Conservation (phyloP, 805 yeast genomes). For the Wickerhamiella kazuoi region DNA sequence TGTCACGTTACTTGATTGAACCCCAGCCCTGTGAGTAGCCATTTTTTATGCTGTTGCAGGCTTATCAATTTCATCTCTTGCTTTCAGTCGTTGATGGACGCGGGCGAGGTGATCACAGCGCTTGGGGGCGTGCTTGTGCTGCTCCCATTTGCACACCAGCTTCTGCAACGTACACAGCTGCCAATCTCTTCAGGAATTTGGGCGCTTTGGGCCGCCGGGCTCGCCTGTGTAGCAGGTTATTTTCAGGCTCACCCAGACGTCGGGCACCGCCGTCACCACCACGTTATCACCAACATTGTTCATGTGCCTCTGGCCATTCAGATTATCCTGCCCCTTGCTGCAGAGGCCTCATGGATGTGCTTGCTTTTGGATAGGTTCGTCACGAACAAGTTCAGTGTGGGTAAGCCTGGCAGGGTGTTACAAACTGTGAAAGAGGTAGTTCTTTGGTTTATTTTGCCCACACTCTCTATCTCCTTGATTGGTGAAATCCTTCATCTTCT, state of each 20-base stretch:
- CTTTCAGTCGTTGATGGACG: too few species aligned
- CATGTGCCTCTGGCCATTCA: neutral
- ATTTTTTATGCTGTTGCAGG: too few species aligned
- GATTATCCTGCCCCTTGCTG: neutral
- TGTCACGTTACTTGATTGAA: neutral
- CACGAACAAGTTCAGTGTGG: neutral
- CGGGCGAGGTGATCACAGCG: neutral
- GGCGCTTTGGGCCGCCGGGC: neutral
- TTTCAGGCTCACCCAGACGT: conserved; percentile 1
- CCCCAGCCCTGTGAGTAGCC: neutral
- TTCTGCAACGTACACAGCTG: neutral
- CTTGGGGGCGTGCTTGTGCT: neutral
- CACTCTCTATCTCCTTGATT: neutral
- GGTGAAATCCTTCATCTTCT: neutral
- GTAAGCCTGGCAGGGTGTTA: neutral
- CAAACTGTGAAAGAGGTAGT: neutral
- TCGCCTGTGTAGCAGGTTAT: neutral
- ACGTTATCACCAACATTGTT: conserved; percentile 2
- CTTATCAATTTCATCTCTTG: neutral
- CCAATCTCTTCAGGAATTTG: neutral
- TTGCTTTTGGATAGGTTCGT: neutral
- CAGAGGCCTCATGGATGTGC: neutral
- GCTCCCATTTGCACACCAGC: neutral
- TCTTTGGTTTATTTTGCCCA: neutral
- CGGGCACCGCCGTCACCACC: conserved; percentile 1